Conservation (phyloP, 2,329 filamentous ascomycete species). For the Dactylella cylindrospora region DNA sequence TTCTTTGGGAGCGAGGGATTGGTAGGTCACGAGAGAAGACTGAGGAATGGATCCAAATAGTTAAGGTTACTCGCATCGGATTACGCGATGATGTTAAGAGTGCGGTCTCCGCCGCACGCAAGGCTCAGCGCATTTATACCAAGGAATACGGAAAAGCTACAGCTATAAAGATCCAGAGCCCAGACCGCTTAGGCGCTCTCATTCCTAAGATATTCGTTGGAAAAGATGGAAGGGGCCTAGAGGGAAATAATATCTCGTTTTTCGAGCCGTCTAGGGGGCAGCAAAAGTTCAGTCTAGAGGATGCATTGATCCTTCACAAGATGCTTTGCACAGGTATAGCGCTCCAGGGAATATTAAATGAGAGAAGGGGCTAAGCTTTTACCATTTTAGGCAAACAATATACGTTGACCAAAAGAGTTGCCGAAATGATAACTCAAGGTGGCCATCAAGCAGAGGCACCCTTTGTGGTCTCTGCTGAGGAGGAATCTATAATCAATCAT, state of each 20-base stretch:
- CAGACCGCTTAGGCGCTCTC: background rate
- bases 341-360: background rate
- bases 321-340: conserved; percentile 10
- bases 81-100: conserved; percentile 2
- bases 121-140: conserved; percentile 4
- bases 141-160: conserved; percentile 6
- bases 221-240: background rate
- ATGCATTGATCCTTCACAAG: conserved; percentile 16
- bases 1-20: conserved; percentile 14
- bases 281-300: background rate
- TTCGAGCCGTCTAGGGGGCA: background rate
- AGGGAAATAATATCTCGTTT: background rate
- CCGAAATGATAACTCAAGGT: conserved; percentile 18
- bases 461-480: conserved; percentile 14
- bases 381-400: conserved; percentile 11
- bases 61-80: conserved; percentile 9
- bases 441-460: conserved; percentile 8
- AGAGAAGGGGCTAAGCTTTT: background rate
- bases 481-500: conserved; percentile 16
- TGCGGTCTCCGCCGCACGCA: background rate
- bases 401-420: conserved; percentile 2
- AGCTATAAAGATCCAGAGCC: background rate
- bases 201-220: conserved; percentile 1
- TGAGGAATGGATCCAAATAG: conserved; percentile 19
- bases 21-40: conserved; percentile 2